phyloP scores from a whole-genome alignment of 768 basidiomycete genomes.

The Pleurotus giganteus region DNA sequence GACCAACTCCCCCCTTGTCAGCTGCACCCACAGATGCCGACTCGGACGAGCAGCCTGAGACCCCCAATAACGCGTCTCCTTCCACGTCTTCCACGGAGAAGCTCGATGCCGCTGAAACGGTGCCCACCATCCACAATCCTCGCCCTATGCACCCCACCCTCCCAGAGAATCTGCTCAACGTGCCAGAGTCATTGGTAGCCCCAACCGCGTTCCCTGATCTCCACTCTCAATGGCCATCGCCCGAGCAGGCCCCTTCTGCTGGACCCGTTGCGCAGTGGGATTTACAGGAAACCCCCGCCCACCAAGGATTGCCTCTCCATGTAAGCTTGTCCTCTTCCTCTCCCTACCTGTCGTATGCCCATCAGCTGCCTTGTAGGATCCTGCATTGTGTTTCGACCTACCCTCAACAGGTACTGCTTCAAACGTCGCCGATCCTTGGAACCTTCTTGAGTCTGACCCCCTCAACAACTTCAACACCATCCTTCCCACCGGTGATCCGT shows the following conservation, averaged over 20 bases:
- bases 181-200: background rate
- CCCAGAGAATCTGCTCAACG: background rate
- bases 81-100: slow-evolving; percentile 10
- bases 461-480: background rate
- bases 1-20: slow-evolving; percentile 54
- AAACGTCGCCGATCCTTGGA: slow-evolving; percentile 17
- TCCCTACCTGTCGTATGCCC: slow-evolving; percentile 14
- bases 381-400: slow-evolving; percentile 17
- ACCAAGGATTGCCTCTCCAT: background rate
- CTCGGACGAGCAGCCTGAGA: slow-evolving; percentile 13
- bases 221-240: background rate
- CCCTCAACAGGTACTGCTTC: slow-evolving; percentile 27
- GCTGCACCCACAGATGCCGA: slow-evolving; percentile 41
- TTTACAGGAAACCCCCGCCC: background rate
- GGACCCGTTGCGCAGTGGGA: background rate
- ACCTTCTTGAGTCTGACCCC: background rate
- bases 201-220: background rate
- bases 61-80: slow-evolving; percentile 12
- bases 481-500: slow-evolving; percentile 20
- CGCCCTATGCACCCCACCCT: background rate
- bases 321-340: background rate
- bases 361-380: slow-evolving; percentile 13
- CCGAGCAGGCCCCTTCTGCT: background rate
- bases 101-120: background rate
- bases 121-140: slow-evolving; percentile 1